phyloP scores from a whole-genome alignment of 2,329 filamentous ascomycete species.

The Daldinia eschscholtzii region DNA sequence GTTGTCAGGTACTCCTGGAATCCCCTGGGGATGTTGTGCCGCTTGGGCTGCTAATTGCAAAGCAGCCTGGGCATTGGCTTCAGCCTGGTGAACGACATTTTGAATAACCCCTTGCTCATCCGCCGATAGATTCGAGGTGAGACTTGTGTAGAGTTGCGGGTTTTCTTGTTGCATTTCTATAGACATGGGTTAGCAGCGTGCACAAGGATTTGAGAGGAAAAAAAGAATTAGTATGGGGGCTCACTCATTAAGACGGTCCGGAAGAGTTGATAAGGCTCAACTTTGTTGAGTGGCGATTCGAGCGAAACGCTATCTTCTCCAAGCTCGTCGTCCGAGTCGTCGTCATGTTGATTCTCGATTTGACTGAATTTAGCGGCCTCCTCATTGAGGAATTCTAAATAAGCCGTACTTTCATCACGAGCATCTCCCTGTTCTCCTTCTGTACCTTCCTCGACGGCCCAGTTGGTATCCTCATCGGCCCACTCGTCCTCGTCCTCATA shows the following conservation, averaged over 20 bases:
- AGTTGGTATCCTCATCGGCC: constrained; percentile 84
- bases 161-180: constrained; percentile 90
- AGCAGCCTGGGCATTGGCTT: constrained; percentile 60
- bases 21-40: constrained; percentile 38
- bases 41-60: constrained; percentile 40
- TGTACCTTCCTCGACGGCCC: constrained; percentile 80
- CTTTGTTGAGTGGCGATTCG: constrained; percentile 93
- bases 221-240: constrained; percentile 55
- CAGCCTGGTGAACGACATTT: constrained; percentile 79
- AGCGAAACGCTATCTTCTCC: constrained; percentile 92
- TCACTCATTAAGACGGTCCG: constrained; percentile 83
- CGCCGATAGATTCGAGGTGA: constrained; percentile 81
- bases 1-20: constrained; percentile 31
- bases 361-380: constrained; percentile 91
- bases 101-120: constrained; percentile 88
- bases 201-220: background rate
- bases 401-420: constrained; percentile 92
- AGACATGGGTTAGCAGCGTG: constrained; percentile 49
- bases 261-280: constrained; percentile 95
- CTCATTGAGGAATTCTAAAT: constrained; percentile 94
- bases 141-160: constrained; percentile 84
- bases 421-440: constrained; percentile 75
- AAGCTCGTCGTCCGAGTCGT: constrained; percentile 86
- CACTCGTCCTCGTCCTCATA: constrained; percentile 83
- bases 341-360: constrained; percentile 64